A percentile compares a stretch with the other conserved stretches of the same genome.
Conservation (phyloP, 306 rosid species). For the Vigna angularis region DNA sequence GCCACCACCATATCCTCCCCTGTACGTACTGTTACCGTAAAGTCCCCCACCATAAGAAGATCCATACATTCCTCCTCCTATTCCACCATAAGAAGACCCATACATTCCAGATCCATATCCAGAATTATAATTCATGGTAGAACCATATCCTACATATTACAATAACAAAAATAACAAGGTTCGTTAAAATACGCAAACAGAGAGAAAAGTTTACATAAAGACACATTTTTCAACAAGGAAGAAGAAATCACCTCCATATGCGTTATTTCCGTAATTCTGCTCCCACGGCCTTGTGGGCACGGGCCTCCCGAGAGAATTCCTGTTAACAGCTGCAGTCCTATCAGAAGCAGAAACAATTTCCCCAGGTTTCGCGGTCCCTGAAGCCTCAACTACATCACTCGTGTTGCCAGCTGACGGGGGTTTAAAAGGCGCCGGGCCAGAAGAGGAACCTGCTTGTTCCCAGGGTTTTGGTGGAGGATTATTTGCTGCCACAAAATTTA, state of each 20-base stretch:
- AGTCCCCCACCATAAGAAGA: slow-evolving; percentile 71
- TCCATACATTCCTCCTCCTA: slow-evolving; percentile 68
- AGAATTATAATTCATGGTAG: slow-evolving; percentile 70
- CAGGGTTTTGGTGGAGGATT: slow-evolving; percentile 93
- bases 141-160: slow-evolving; percentile 67
- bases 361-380: slow-evolving; percentile 95
- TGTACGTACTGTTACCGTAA: slow-evolving; percentile 83
- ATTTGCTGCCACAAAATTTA: slow-evolving; percentile 59
- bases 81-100: slow-evolving; percentile 68
- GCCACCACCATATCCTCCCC: slow-evolving; percentile 78
- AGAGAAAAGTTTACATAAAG: not conserved
- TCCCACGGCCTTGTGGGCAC: slow-evolving; percentile 97
- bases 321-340: slow-evolving; percentile 51
- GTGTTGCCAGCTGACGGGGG: slow-evolving; percentile 90
- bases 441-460: slow-evolving; percentile 85
- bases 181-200: slow-evolving; percentile 29
- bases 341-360: slow-evolving; percentile 83
- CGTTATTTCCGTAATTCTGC: slow-evolving; percentile 70
- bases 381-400: slow-evolving; percentile 93
- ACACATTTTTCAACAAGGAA: not conserved
- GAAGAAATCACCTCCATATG: slow-evolving; percentile 59
- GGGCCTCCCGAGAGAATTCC: slow-evolving; percentile 76
- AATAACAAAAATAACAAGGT: not conserved
- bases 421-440: slow-evolving; percentile 88
- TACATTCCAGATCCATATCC: slow-evolving; percentile 70